These are phyloP conservation scores for Umbelopsis ramanniana DNA, from an alignment of 192 early-diverging fungal species.

Conservation along the genomic window DNA sequence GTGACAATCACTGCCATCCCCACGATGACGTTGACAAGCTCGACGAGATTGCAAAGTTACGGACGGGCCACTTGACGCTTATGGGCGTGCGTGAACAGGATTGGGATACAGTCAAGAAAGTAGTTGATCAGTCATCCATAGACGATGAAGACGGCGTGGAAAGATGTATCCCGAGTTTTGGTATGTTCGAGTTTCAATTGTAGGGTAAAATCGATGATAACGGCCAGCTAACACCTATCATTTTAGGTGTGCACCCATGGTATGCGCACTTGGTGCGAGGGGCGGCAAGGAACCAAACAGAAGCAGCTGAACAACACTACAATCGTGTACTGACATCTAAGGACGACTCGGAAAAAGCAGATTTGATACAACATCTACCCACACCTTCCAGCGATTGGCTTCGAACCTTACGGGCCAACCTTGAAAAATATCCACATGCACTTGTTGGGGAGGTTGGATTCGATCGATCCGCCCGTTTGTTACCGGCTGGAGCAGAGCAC, in stretches of 20 bases:
- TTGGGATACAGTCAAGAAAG: conserved; percentile 32
- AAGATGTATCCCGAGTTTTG: conserved; percentile 41
- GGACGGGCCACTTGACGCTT: conserved; percentile 37
- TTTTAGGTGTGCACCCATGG: conserved; percentile 40
- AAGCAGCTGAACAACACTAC: conserved; percentile 28
- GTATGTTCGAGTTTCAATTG: background rate
- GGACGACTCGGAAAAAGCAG: conserved; percentile 14
- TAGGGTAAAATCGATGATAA: background rate
- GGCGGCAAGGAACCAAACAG: background rate
- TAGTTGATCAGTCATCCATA: conserved; percentile 21
- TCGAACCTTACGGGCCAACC: conserved; percentile 4
- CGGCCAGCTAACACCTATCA: background rate
- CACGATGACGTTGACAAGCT: conserved; percentile 37
- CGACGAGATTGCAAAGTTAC: conserved; percentile 18
- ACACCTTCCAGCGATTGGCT: conserved; percentile 33
- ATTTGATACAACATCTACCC: conserved; percentile 24
- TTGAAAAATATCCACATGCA: conserved; percentile 29
- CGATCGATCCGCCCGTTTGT: conserved; percentile 36
- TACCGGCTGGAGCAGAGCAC: conserved; percentile 33
- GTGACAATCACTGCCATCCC: conserved; percentile 45
- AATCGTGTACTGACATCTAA: conserved; percentile 12
- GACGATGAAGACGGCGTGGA: background rate
- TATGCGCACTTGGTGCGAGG: conserved; percentile 26
- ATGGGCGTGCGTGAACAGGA: conserved; percentile 45
- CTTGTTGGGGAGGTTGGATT: conserved; percentile 43